Conservation (phyloP, 441 rosid genomes). For the Dalechampia spathulata region DNA sequence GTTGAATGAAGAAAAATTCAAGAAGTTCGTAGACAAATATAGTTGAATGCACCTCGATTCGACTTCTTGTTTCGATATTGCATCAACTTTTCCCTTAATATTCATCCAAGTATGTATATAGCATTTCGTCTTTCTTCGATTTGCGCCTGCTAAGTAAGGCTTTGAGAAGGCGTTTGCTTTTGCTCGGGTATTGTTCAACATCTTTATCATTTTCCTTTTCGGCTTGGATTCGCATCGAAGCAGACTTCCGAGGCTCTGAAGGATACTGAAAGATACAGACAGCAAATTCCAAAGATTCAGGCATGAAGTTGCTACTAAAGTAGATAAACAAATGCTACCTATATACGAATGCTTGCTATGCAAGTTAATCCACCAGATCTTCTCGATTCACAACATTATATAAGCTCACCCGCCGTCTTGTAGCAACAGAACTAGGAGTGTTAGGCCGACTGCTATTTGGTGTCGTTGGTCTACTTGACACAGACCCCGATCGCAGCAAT, state of each 20-base stretch:
- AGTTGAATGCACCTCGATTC: too few relatives aligned
- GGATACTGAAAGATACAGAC: constrained; percentile 48
- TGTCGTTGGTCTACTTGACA: constrained; percentile 52
- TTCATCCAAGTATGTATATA: constrained; percentile 87
- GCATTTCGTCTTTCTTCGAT: constrained; percentile 81
- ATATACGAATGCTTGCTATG: too few relatives aligned
- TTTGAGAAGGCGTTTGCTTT: constrained; percentile 83
- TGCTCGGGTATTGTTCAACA: constrained; percentile 61
- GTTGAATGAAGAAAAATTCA: too few relatives aligned
- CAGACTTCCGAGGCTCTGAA: constrained; percentile 75
- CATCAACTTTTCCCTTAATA: too few relatives aligned
- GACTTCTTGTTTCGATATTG: too few relatives aligned
- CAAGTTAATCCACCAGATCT: too few relatives aligned
- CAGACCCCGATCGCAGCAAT: constrained; percentile 63
- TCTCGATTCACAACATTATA: too few relatives aligned
- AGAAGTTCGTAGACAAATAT: too few relatives aligned
- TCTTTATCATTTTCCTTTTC: constrained; percentile 51
- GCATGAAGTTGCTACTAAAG: too few relatives aligned
- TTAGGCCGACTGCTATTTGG: constrained; percentile 59
- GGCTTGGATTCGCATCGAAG: constrained; percentile 49
- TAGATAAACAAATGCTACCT: too few relatives aligned
- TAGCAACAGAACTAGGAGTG: constrained; percentile 47
- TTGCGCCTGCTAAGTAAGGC: constrained; percentile 90
- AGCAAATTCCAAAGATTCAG: too few relatives aligned
- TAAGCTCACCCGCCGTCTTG: constrained; percentile 52